These are phyloP conservation scores for Globisporangium polare DNA, from an alignment of 352 stramenopile species.

Conservation along the genomic window DNA sequence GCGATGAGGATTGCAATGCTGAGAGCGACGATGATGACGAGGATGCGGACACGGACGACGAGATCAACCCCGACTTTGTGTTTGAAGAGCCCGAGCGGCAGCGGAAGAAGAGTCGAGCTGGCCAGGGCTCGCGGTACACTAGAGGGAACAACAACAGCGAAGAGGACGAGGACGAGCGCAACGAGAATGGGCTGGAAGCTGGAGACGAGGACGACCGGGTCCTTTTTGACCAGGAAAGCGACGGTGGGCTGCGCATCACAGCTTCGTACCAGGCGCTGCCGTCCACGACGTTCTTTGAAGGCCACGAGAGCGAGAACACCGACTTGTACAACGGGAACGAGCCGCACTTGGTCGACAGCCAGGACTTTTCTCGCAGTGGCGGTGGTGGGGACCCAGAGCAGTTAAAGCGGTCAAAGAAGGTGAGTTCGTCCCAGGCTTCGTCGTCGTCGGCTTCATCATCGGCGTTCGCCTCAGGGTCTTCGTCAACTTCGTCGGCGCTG, in stretches of 20 bases:
- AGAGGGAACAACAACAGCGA: background rate
- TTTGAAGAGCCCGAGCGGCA: slow-evolving; percentile 10
- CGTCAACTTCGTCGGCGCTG: background rate
- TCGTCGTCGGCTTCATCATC: background rate
- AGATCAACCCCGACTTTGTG: slow-evolving; percentile 11
- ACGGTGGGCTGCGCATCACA: background rate
- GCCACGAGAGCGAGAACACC: background rate
- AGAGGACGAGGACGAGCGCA: background rate
- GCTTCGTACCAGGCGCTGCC: slow-evolving; percentile 8
- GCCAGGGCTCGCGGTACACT: background rate
- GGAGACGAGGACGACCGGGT: background rate
- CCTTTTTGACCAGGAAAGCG: slow-evolving; percentile 9
- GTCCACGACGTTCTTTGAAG: slow-evolving; percentile 8
- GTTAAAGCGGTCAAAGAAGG: background rate
- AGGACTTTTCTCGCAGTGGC: background rate
- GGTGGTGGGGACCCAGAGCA: background rate
- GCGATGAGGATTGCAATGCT: background rate
- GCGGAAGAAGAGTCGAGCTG: background rate
- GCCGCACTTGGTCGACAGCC: background rate
- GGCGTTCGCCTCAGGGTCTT: background rate
- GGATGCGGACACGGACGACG: slow-evolving; percentile 4
- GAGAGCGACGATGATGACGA: background rate
- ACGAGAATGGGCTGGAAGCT: background rate
- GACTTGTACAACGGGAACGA: background rate
- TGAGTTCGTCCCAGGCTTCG: background rate